These are phyloP conservation scores for Jasminum sambac DNA, from an alignment of 257 asterid genomes.

Conservation along the genomic window DNA sequence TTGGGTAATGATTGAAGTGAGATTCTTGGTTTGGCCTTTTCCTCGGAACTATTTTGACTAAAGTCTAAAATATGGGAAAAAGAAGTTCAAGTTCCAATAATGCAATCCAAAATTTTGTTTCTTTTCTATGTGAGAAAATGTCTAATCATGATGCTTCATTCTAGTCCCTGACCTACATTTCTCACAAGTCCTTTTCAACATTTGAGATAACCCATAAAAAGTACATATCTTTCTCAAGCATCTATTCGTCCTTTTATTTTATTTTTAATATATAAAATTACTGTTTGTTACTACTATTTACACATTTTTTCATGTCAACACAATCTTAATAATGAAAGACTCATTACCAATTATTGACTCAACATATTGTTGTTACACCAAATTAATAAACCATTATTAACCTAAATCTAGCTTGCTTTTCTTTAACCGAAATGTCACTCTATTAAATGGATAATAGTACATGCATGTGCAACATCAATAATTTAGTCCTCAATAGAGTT, in stretches of 20 bases:
- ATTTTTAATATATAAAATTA: neutral
- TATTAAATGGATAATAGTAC: neutral
- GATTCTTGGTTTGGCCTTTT: slow-evolving; percentile 1
- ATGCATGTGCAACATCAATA: neutral
- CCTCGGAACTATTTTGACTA: slow-evolving; percentile 1
- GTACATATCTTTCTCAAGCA: neutral
- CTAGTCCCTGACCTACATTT: neutral
- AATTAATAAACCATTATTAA: neutral
- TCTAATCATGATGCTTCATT: neutral
- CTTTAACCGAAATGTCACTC: neutral
- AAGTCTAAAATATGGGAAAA: neutral
- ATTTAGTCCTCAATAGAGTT: neutral
- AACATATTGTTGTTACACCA: neutral
- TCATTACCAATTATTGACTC: neutral
- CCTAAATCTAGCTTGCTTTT: neutral
- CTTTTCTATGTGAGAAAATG: neutral
- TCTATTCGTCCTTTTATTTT: no score
- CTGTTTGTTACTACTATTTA: no score
- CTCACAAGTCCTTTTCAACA: neutral
- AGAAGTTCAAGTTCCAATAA: neutral
- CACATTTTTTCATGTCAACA: no score
- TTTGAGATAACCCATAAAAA: neutral
- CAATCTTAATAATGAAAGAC: neutral
- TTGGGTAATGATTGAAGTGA: neutral
- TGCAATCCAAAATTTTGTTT: neutral